A percentile compares a stretch with the other conserved stretches of the same genome.
phyloP scores from a whole-genome alignment of 225 moss, liverwort and hornwort species.

The Antitrichia curtipendula region DNA sequence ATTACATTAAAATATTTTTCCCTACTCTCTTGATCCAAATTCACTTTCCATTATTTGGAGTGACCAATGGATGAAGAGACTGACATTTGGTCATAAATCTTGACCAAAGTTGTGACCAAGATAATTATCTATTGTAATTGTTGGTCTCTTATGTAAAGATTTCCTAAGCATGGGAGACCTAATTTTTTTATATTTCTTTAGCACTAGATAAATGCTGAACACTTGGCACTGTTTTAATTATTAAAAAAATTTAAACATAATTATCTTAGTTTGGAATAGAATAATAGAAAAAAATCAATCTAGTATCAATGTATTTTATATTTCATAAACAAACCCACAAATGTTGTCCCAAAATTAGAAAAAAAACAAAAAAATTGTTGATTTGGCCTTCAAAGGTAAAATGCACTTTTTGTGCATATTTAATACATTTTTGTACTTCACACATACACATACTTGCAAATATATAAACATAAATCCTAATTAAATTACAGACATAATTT shows the following conservation, averaged over 20 bases:
- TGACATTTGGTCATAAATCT: not conserved
- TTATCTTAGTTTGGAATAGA: not conserved
- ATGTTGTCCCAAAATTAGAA: no score
- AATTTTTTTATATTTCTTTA: not conserved
- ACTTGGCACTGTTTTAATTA: not conserved
- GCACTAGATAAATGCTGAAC: not conserved
- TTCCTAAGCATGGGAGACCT: not conserved
- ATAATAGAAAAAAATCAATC: not conserved
- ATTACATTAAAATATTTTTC: not conserved
- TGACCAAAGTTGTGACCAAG: not conserved
- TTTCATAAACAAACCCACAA: no score
- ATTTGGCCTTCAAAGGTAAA: not conserved
- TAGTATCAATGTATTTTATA: not conserved
- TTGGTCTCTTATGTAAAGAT: not conserved
- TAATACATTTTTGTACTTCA: no score
- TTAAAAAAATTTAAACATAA: not conserved
- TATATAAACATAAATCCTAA: not conserved
- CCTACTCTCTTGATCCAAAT: fast-evolving
- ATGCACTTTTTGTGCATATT: not conserved
- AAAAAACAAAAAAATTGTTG: not conserved
- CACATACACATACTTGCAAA: not conserved
- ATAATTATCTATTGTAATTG: not conserved
- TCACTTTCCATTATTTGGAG: not conserved
- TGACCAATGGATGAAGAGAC: not conserved
- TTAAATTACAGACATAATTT: not conserved